Evolutionary conservation across 352 stramenopile species (phyloP).

Genomic region (Phytophthora constricta): DNA sequence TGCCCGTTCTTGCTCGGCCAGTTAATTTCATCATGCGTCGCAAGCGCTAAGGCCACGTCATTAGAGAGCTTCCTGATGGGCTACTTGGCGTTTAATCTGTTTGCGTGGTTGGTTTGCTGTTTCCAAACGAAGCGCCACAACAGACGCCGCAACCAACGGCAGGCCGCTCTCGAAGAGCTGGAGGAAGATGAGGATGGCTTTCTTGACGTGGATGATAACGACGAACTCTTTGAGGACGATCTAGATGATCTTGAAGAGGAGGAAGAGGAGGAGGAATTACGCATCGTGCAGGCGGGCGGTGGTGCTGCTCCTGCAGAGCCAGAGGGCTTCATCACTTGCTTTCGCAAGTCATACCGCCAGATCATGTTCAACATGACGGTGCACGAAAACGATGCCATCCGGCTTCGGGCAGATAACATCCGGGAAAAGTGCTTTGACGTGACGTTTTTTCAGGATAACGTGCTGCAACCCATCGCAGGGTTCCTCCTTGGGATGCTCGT

Average conservation of each 20-base stretch:
- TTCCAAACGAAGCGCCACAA: slow-evolving; percentile 60
- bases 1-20: slow-evolving; percentile 78
- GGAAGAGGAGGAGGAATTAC: slow-evolving; percentile 35
- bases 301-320: slow-evolving; percentile 23
- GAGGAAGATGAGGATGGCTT: slow-evolving; percentile 47
- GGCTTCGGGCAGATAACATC: slow-evolving; percentile 65
- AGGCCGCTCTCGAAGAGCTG: slow-evolving; percentile 43
- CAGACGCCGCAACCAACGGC: slow-evolving; percentile 43
- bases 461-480: slow-evolving; percentile 61
- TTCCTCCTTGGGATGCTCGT: slow-evolving; percentile 64
- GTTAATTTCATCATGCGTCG: slow-evolving; percentile 58
- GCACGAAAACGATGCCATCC: slow-evolving; percentile 72
- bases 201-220: slow-evolving; percentile 41
- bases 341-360: slow-evolving; percentile 75
- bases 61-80: slow-evolving; percentile 81
- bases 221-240: slow-evolving; percentile 51
- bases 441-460: slow-evolving; percentile 61
- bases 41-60: slow-evolving; percentile 48
- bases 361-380: slow-evolving; percentile 74
- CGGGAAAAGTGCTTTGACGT: slow-evolving; percentile 77
- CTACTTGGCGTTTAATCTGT: slow-evolving; percentile 77
- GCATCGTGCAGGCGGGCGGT: slow-evolving; percentile 14
- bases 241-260: slow-evolving; percentile 41
- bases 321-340: slow-evolving; percentile 52
- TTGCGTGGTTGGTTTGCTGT: slow-evolving; percentile 78